Base-by-base conservation (phyloP, 345 rosid species). In the Zanthoxylum bungeanum region DNA sequence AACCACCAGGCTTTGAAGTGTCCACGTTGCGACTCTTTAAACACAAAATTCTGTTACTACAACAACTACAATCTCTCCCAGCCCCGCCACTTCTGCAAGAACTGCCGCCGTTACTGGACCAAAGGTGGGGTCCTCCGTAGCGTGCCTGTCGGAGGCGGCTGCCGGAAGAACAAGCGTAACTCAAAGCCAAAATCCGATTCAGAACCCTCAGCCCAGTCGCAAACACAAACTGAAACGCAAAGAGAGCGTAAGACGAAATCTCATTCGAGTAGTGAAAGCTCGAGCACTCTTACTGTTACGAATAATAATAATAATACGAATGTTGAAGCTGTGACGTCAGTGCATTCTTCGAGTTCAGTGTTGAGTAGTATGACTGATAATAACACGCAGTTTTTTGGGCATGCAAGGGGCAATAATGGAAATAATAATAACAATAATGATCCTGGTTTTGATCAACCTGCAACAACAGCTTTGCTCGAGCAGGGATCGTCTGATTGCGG, bases 31-130 rank as follows among this genome's bases (percentile, higher is more conserved):
- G 93, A 84, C 72, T 94, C 97, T 11, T 77, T 85, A 55, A 92
- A 94, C 88, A 94, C 98, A 2, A 94, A 94, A 71, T 94, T 94
- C 80, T 94, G 98, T 64, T 94, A 94, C 83, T 94, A 94, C 91
- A 94, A 94, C 79, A 94, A 94, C 69, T 94, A 94, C 88, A 94
- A 94, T 78, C 97, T 92, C 80, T 92, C 97, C 28, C 98, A 94
- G 89, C 98, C 98, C 8, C 93, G 98, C 25, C 97, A 94, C 91
- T 94, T 94, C 84, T 94, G 98, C 81, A 94, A 94, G 80, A 75
- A 60, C 86, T 94, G 98, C 81, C 97, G 98, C 51, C 87, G 97
- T 46, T 94, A 94, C 88, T 94, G 98, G 98, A 94, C 98, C 44
- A 94, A 90, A 77, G 98, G 97, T 30, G 98, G 98, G 72, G 92